A percentile compares a stretch with the other conserved stretches of the same genome.
These are phyloP conservation scores for Articulospora tetracladia DNA, from an alignment of 495 filamentous ascomycete genomes.

Conservation along the genomic window DNA sequence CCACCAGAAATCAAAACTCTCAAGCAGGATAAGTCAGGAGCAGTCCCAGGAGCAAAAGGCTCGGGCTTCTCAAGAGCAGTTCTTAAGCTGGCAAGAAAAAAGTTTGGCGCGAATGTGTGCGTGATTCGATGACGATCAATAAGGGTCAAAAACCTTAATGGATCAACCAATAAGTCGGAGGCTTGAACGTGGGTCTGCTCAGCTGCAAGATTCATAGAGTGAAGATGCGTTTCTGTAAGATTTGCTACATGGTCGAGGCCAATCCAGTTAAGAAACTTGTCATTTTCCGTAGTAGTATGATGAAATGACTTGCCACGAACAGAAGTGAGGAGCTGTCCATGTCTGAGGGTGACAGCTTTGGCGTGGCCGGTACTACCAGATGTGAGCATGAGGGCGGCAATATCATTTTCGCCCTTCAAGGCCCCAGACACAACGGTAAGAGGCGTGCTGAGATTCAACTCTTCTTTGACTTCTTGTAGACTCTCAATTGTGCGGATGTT, in stretches of 20 bases:
- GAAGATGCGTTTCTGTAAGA: slow-evolving; percentile 47
- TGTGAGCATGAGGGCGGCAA: slow-evolving; percentile 46
- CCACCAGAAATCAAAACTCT: slow-evolving; percentile 33
- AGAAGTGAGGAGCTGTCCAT: slow-evolving; percentile 42
- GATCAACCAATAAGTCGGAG: slow-evolving; percentile 36
- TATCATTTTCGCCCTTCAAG: no score
- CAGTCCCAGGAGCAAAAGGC: background rate
- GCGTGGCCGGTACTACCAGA: slow-evolving; percentile 52
- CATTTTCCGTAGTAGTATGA: background rate
- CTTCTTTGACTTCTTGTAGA: no score
- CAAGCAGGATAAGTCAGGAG: slow-evolving; percentile 28
- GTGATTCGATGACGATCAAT: slow-evolving; percentile 39
- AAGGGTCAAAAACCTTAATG: slow-evolving; percentile 37
- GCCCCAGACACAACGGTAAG: no score
- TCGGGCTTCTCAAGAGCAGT: background rate
- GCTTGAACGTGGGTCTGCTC: slow-evolving; percentile 45
- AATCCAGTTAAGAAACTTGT: slow-evolving; percentile 47
- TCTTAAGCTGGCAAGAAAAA: slow-evolving; percentile 42
- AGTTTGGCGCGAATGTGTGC: slow-evolving; percentile 51
- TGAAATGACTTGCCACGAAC: slow-evolving; percentile 36
- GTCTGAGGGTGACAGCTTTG: slow-evolving; percentile 47
- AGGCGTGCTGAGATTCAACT: no score
- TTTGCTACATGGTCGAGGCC: slow-evolving; percentile 52
- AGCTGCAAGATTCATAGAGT: slow-evolving; percentile 32
- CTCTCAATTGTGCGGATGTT: no score